A percentile compares a stretch with the other conserved stretches of the same genome.
Evolutionary conservation across 2,329 filamentous ascomycete species (phyloP).

Genomic region (Aspergillus proliferans): DNA sequence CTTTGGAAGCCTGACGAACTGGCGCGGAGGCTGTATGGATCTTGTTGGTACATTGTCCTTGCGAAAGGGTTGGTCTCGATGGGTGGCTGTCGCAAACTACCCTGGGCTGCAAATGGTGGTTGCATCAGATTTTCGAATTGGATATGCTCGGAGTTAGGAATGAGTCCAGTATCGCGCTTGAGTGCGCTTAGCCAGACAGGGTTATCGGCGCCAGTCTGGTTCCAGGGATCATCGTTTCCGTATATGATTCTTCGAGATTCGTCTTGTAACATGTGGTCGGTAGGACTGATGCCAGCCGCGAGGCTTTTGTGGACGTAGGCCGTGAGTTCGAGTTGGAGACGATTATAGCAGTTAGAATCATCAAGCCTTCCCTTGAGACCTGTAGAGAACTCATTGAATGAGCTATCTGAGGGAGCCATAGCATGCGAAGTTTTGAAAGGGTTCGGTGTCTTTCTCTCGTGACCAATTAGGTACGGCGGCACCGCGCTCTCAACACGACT

Average conservation of each 20-base stretch:
- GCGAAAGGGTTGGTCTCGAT: constrained; percentile 28
- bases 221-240: constrained; percentile 30
- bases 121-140: constrained; percentile 36
- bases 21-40: constrained; percentile 19
- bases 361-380: constrained; percentile 10
- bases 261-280: constrained; percentile 31
- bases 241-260: constrained; percentile 31
- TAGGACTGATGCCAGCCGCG: constrained; percentile 29
- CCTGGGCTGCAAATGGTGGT: constrained; percentile 36
- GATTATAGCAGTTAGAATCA: constrained; percentile 38
- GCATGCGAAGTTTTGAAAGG: constrained; percentile 25
- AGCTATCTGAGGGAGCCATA: background rate
- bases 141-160: constrained; percentile 27
- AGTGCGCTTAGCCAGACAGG: constrained; percentile 40
- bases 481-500: constrained; percentile 34
- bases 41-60: constrained; percentile 16
- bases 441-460: constrained; percentile 24
- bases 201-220: constrained; percentile 43
- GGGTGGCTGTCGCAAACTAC: constrained; percentile 28
- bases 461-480: constrained; percentile 32
- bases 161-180: constrained; percentile 39
- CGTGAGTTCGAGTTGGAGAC: constrained; percentile 36
- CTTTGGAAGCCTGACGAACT: constrained; percentile 27
- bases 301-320: constrained; percentile 32
- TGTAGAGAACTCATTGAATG: constrained; percentile 1